A percentile compares a stretch with the other conserved stretches of the same genome.
These are phyloP conservation scores for Hypoxylon subgilvum DNA, from an alignment of 495 filamentous ascomycete species.

Conservation along the genomic window DNA sequence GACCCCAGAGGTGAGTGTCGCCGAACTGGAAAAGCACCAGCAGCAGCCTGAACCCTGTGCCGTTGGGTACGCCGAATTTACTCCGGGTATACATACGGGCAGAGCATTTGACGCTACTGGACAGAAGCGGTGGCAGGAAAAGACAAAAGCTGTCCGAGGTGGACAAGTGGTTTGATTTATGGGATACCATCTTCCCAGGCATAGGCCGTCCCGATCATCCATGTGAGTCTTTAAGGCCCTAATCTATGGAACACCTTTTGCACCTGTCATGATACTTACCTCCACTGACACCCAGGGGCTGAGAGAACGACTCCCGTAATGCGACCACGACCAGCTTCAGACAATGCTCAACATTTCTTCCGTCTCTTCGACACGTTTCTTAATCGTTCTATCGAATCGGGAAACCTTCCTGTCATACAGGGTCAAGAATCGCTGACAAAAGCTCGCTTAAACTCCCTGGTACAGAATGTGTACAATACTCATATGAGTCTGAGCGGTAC, in stretches of 20 bases:
- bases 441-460: constrained; percentile 1
- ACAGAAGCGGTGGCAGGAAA: constrained; percentile 12
- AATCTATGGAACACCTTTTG: too few relatives aligned
- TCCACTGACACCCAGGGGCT: not conserved
- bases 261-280: not conserved
- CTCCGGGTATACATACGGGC: constrained; percentile 6
- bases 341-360: not conserved
- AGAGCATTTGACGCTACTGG: constrained; percentile 15
- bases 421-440: constrained; percentile 6
- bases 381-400: not conserved
- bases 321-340: not conserved
- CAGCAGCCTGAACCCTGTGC: constrained; percentile 11
- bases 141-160: constrained; percentile 13
- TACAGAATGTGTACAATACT: not conserved
- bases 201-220: constrained; percentile 1
- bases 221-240: constrained; percentile 7
- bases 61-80: not conserved
- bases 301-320: constrained; percentile 12
- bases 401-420: constrained; percentile 1
- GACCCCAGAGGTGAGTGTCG: constrained; percentile 4
- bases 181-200: constrained; percentile 16
- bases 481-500: constrained; percentile 1
- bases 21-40: constrained; percentile 10
- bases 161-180: constrained; percentile 18
- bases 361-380: not conserved